These are phyloP conservation scores for Microdochium nivale DNA, from an alignment of 2,329 filamentous ascomycete species.

Conservation along the genomic window DNA sequence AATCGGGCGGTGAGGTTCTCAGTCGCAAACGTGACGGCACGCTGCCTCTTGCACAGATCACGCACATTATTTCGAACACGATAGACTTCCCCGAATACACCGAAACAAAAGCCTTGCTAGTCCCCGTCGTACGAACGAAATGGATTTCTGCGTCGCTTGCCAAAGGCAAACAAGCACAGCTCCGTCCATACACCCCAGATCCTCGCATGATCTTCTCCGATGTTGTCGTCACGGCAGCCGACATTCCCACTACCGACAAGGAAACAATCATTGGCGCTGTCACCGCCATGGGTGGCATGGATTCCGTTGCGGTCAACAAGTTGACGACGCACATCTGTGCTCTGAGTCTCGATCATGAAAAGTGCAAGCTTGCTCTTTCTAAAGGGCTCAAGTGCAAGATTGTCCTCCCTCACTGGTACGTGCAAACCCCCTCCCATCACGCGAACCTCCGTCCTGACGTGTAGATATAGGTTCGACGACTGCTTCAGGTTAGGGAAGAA, in stretches of 20 bases:
- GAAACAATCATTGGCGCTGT: constrained; percentile 89
- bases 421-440: not conserved
- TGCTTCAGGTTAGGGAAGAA: constrained; percentile 87
- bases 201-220: constrained; percentile 84
- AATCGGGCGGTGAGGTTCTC: constrained; percentile 42
- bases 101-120: constrained; percentile 64
- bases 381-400: constrained; percentile 70
- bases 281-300: constrained; percentile 79
- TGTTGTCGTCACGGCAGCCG: constrained; percentile 72
- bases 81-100: constrained; percentile 89
- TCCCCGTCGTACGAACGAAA: constrained; percentile 71
- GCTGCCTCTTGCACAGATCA: constrained; percentile 36
- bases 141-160: constrained; percentile 71
- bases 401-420: constrained; percentile 85
- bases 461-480: constrained; percentile 74
- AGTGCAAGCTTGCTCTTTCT: constrained; percentile 52
- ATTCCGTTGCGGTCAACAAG: constrained; percentile 61
- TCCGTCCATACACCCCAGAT: constrained; percentile 83
- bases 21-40: constrained; percentile 38
- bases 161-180: constrained; percentile 63
- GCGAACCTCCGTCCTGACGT: constrained; percentile 12
- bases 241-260: constrained; percentile 77
- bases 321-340: constrained; percentile 85
- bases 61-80: constrained; percentile 58
- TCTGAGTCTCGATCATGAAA: constrained; percentile 64